A percentile compares a stretch with the other conserved stretches of the same genome.
Evolutionary conservation across 768 basidiomycete species (phyloP).

Genomic region (Solioccasus polychromus): DNA sequence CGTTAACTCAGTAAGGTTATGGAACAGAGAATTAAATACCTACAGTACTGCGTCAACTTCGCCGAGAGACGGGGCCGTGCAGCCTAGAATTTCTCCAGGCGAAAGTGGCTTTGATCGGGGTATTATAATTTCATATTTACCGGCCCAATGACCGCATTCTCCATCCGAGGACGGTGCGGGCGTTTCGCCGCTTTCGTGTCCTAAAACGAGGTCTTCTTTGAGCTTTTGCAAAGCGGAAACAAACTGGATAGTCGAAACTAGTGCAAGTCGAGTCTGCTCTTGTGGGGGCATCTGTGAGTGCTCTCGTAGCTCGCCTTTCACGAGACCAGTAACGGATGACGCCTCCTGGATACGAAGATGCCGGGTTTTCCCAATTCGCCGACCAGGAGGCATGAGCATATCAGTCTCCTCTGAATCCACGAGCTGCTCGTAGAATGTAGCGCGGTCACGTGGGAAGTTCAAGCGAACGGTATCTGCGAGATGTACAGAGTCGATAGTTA

Average conservation of each 20-base stretch:
- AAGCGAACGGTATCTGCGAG: conserved; percentile 79
- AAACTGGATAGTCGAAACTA: conserved; percentile 98
- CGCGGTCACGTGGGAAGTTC: conserved; percentile 82
- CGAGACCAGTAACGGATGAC: background rate
- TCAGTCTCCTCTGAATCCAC: conserved; percentile 52
- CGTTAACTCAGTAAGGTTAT: conserved; percentile 2
- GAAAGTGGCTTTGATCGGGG: conserved; percentile 90
- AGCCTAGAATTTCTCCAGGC: conserved; percentile 95
- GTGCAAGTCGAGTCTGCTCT: conserved; percentile 67
- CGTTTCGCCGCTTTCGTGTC: conserved; percentile 22
- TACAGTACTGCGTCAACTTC: conserved; percentile 92
- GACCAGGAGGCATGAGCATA: conserved; percentile 47
- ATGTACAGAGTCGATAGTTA: conserved; percentile 85
- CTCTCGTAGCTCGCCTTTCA: conserved; percentile 10
- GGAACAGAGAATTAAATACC: conserved; percentile 23
- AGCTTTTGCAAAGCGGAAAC: conserved; percentile 88
- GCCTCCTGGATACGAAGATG: conserved; percentile 64
- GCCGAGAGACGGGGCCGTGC: conserved; percentile 82
- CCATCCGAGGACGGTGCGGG: conserved; percentile 1
- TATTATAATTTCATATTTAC: conserved; percentile 71
- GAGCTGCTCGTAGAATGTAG: conserved; percentile 60
- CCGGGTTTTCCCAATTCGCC: conserved; percentile 34
- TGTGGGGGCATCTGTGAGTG: conserved; percentile 12
- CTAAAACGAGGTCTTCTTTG: conserved; percentile 68
- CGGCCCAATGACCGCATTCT: conserved; percentile 41